Conservation (phyloP, 345 rosid species). For the Ceriops decandra region DNA sequence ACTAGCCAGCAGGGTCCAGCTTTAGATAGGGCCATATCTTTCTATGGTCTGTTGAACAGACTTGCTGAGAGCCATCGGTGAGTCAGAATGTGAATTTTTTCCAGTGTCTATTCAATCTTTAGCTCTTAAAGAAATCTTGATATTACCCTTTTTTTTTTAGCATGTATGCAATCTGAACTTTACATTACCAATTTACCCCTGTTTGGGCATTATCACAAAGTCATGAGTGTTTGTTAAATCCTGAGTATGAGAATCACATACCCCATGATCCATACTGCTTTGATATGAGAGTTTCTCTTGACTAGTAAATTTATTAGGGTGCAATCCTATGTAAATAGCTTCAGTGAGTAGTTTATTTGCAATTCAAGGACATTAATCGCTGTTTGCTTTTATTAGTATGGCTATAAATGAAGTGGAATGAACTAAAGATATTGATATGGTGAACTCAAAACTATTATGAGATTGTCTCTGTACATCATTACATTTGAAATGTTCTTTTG, state of each 20-base stretch:
- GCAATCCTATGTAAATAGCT: not conserved
- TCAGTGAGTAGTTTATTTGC: not conserved
- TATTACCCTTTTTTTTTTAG: no score
- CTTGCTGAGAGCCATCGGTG: slow-evolving; percentile 87
- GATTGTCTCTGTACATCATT: not conserved
- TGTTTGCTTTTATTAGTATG: not conserved
- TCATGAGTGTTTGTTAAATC: no score
- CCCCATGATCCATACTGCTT: not conserved
- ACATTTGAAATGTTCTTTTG: slow-evolving; percentile 1
- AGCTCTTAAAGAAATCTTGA: no score
- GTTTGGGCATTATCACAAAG: no score
- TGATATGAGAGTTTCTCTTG: not conserved
- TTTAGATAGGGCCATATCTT: slow-evolving; percentile 64
- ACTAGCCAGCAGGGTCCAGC: slow-evolving; percentile 34
- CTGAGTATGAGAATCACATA: not conserved
- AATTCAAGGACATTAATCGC: not conserved
- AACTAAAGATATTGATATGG: no score
- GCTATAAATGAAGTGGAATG: no score
- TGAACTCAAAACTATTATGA: not conserved
- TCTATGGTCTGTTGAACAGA: slow-evolving; percentile 66
- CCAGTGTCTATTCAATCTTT: not conserved
- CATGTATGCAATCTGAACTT: no score
- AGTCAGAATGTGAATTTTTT: slow-evolving; percentile 16
- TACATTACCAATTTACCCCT: no score
- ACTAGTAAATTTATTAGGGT: not conserved